These are phyloP conservation scores for Penicillium bovifimosum DNA, from an alignment of 495 filamentous ascomycete genomes.

Conservation along the genomic window DNA sequence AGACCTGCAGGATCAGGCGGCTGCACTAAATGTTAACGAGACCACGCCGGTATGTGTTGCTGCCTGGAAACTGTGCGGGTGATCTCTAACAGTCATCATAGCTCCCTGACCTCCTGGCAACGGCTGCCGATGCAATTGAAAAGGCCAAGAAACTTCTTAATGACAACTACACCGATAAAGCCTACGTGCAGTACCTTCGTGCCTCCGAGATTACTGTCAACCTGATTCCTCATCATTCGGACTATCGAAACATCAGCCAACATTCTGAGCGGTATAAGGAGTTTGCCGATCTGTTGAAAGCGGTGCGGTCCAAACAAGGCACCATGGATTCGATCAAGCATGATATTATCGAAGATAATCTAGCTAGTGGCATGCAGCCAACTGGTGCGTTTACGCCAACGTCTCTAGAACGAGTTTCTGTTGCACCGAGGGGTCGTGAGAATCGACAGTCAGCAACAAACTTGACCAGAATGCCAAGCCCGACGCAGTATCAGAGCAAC, in stretches of 20 bases:
- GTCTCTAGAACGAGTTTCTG: slow-evolving; percentile 4
- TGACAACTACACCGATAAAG: slow-evolving; percentile 53
- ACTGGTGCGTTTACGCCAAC: slow-evolving; percentile 12
- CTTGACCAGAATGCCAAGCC: slow-evolving; percentile 39
- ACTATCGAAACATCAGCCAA: slow-evolving; percentile 44
- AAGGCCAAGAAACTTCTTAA: slow-evolving; percentile 33
- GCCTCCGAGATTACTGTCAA: slow-evolving; percentile 72
- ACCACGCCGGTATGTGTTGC: slow-evolving; percentile 36
- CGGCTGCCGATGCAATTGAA: slow-evolving; percentile 34
- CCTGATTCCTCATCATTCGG: slow-evolving; percentile 65
- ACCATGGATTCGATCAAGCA: slow-evolving; percentile 43
- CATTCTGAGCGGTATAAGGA: slow-evolving; percentile 36
- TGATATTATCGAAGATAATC: slow-evolving; percentile 41
- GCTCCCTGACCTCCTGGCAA: slow-evolving; percentile 31
- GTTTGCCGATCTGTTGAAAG: slow-evolving; percentile 41
- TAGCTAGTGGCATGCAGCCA: slow-evolving; percentile 30
- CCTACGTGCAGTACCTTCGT: slow-evolving; percentile 73
- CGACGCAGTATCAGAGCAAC: slow-evolving; percentile 34
- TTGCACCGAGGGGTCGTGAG: slow-evolving; percentile 22
- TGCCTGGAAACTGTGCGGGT: not conserved
- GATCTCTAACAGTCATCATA: slow-evolving; percentile 21
- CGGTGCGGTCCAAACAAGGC: slow-evolving; percentile 44
- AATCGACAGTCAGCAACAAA: slow-evolving; percentile 14
- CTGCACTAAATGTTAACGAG: slow-evolving; percentile 37
- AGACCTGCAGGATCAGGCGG: slow-evolving; percentile 55